Base-by-base conservation (phyloP, 2,329 filamentous ascomycete species). In the Sporothrix variecibatus region DNA sequence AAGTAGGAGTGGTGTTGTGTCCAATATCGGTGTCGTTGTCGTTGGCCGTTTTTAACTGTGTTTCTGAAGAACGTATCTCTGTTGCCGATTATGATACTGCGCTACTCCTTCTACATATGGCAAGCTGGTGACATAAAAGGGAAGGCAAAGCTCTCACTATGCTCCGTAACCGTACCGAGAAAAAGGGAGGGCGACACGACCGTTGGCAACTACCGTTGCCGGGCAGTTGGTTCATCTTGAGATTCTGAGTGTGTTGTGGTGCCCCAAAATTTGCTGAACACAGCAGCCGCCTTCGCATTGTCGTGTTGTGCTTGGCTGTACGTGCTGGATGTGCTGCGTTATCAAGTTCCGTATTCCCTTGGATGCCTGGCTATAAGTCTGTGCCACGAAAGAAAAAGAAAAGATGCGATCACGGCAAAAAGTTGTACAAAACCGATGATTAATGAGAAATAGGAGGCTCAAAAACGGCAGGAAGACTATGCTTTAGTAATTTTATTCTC, bases 191-290 rank as follows among this genome's bases (percentile, higher is more conserved):
- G n/a, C 11, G 6, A 46, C 38, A 20, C 23, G 62, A 46, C 38
- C 62, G 62, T 67, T 67, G 62, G 38, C 62, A 46, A 28, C 23
- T 67, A n/a, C 38, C 60, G 62, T 67, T 67, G 62, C 62, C 62
- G n/a, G 62, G 38, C 23, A 12, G 38, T 28, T 28, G 62, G 62
- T 46, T 67, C 38, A 23, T 67, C 62, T 23, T 46, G 38, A 46
- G 11, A 46, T 67, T 67, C 5, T 62, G 20, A 11, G 15, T 28
- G 62, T 28, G 12, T 3, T 46, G 38, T 67, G 62, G n/a, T n/a
- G n/a, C n/a, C 40, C 38, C 62, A 38, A 46, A 67, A 40, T 2
- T 12, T 49, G n/a, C n/a, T 12, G 40, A 46, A 28, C 62, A 67
- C 62, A 46, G 11, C 62, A 67, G 38, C 62, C 38, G 38, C n/a